Percentiles rank a stretch among this genome's conserved stretches.
Conservation (phyloP, 345 rosid genomes). For the Syzygium aqueum region DNA sequence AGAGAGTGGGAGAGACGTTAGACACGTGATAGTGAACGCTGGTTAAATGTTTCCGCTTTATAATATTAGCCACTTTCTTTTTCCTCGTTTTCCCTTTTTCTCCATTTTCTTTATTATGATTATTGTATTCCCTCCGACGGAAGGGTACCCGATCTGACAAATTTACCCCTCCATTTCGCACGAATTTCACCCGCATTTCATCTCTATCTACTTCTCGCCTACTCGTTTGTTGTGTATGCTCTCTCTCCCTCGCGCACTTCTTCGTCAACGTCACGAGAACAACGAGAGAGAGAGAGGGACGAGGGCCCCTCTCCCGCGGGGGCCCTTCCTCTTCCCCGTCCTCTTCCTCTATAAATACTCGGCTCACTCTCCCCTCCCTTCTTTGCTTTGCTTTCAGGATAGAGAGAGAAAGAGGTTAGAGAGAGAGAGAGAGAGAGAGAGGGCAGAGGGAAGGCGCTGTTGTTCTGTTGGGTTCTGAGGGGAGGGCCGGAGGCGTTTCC, state of each 20-base stretch:
- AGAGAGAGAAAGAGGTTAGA: not conserved
- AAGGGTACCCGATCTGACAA: not conserved
- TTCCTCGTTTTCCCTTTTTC: not conserved
- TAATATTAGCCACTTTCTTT: not conserved
- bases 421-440: not conserved
- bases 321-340: not conserved
- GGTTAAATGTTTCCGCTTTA: not conserved
- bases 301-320: not conserved
- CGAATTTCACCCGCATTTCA: constrained; percentile 2
- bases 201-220: constrained; percentile 3
- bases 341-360: not conserved
- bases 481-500: not conserved
- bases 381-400: not conserved
- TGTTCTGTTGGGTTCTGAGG: not conserved
- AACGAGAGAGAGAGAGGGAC: not conserved
- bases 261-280: constrained; percentile 4
- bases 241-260: not conserved
- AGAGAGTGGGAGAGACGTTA: not conserved
- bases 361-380: not conserved
- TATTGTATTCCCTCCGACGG: not conserved
- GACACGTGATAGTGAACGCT: constrained; percentile 3
- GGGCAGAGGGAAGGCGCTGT: not conserved
- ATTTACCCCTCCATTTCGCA: constrained; percentile 1
- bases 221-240: not conserved
- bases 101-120: not conserved